phyloP scores from a whole-genome alignment of 306 rosid genomes.

The Quercus cerris region DNA sequence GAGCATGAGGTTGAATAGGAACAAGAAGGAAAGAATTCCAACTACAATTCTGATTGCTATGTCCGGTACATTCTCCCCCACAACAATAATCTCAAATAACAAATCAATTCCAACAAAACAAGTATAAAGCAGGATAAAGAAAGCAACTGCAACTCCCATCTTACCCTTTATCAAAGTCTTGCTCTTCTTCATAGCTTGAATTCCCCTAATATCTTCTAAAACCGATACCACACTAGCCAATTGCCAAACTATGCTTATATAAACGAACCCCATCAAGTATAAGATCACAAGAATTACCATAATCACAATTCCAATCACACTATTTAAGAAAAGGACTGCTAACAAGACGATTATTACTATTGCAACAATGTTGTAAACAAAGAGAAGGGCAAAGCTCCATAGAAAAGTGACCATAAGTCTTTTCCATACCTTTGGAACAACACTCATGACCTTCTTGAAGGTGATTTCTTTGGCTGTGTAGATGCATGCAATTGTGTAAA shows the following conservation, averaged over 20 bases:
- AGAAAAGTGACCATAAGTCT: not conserved
- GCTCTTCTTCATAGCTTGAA: conserved; percentile 24
- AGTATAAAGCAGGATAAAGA: not conserved
- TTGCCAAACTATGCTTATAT: conserved; percentile 21
- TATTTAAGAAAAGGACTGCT: not conserved
- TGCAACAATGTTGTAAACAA: not conserved
- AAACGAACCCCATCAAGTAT: conserved; percentile 8
- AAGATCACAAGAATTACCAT: not conserved
- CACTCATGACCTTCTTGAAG: not conserved
- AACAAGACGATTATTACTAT: not conserved
- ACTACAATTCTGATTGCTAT: not conserved
- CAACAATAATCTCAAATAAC: conserved; percentile 3
- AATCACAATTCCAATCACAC: not conserved
- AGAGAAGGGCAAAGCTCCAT: not conserved
- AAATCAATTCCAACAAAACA: not conserved
- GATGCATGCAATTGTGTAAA: not conserved
- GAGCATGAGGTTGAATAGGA: conserved; percentile 17
- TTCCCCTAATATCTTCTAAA: conserved; percentile 18
- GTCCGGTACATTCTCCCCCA: not conserved
- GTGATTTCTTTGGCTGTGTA: not conserved
- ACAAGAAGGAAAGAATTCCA: conserved; percentile 4
- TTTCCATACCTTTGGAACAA: not conserved
- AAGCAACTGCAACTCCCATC: conserved; percentile 5
- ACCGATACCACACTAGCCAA: conserved; percentile 26
- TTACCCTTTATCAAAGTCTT: conserved; percentile 22